phyloP scores from a whole-genome alignment of 768 basidiomycete genomes.

The Amanita thiersii region DNA sequence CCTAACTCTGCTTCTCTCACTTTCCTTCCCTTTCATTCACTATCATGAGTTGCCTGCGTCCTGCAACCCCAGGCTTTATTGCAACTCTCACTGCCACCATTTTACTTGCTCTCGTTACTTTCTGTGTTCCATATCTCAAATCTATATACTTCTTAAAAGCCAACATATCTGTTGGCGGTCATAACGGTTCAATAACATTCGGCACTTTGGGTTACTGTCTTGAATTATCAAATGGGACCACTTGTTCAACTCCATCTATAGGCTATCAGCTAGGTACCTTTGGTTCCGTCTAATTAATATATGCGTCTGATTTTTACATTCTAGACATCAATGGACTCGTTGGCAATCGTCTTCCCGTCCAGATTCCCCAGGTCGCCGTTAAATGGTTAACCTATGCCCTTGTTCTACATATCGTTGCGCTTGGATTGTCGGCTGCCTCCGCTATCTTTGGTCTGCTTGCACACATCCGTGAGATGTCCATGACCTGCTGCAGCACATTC shows the following conservation, averaged over 20 bases:
- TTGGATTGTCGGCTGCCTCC: conserved; percentile 61
- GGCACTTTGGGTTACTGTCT: conserved; percentile 90
- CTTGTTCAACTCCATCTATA: conserved; percentile 72
- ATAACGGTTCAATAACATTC: conserved; percentile 64
- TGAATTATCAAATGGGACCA: conserved; percentile 42
- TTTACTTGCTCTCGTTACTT: conserved; percentile 79
- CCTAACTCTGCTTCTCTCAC: conserved; percentile 1
- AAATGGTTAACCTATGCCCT: conserved; percentile 96
- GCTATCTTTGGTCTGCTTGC: conserved; percentile 82
- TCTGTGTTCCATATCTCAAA: conserved; percentile 87
- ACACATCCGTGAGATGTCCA: conserved; percentile 80
- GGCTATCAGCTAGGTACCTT: conserved; percentile 83
- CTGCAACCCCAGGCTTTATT: conserved; percentile 86
- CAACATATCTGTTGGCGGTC: conserved; percentile 34
- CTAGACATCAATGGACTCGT: conserved; percentile 79
- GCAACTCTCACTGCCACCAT: conserved; percentile 72
- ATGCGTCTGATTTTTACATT: conserved; percentile 7
- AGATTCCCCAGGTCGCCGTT: conserved; percentile 77
- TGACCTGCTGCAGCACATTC: conserved; percentile 75
- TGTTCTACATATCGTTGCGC: conserved; percentile 85
- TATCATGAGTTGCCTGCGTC: conserved; percentile 59
- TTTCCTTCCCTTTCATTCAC: conserved; percentile 7
- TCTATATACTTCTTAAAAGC: conserved; percentile 87
- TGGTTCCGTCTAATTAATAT: conserved; percentile 1
- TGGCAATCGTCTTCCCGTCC: conserved; percentile 51